Conservation (phyloP, 306 rosid genomes). For the Cicer yamashitae region DNA sequence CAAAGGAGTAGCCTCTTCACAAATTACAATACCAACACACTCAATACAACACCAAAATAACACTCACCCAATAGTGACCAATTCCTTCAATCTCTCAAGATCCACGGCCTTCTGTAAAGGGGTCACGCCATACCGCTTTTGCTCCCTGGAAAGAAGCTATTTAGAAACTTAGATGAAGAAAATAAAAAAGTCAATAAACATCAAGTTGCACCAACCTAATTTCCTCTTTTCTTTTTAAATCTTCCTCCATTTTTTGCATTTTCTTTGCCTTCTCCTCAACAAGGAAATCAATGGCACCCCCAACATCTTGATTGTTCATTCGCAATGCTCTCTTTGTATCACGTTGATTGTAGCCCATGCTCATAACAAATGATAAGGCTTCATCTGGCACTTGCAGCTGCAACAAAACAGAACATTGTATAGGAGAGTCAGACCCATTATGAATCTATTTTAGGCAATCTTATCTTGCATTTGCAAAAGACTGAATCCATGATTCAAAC, state of each 20-base stretch:
- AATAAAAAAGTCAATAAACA: conserved; percentile 33
- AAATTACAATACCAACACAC: not conserved
- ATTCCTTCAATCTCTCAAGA: conserved; percentile 67
- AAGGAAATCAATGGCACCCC: conserved; percentile 83
- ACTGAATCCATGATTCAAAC: not conserved
- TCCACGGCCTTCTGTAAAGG: conserved; percentile 83
- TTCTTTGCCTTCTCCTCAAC: conserved; percentile 68
- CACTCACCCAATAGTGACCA: conserved; percentile 79
- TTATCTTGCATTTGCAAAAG: not conserved
- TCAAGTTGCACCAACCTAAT: conserved; percentile 58
- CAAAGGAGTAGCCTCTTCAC: not conserved
- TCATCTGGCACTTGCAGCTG: conserved; percentile 91
- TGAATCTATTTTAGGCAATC: not conserved
- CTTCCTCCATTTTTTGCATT: conserved; percentile 63
- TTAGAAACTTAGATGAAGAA: conserved; percentile 30
- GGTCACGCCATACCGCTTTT: conserved; percentile 76
- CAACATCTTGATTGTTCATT: conserved; percentile 90
- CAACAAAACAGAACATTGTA: conserved; percentile 40
- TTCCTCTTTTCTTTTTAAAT: conserved; percentile 59
- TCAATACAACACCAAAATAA: conserved; percentile 15
- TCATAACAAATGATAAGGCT: conserved; percentile 82
- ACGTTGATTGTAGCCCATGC: conserved; percentile 79
- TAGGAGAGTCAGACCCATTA: conserved; percentile 5
- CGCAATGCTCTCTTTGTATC: conserved; percentile 82
- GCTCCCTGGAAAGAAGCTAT: conserved; percentile 66